phyloP scores from a whole-genome alignment of 768 basidiomycete species.

The Boletus sp. region DNA sequence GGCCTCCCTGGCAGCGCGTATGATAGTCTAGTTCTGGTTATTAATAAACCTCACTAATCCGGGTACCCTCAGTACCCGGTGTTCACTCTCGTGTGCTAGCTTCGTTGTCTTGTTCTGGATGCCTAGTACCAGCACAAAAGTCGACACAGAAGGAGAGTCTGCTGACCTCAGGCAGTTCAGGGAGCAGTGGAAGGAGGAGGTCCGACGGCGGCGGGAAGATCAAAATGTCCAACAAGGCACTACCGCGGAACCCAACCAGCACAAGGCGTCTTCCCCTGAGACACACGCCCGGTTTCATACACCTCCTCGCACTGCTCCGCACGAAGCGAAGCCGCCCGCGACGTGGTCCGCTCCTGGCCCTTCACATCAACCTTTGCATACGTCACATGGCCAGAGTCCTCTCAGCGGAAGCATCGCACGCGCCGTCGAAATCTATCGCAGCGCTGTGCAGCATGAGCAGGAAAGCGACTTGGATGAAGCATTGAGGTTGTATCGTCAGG shows the following conservation, averaged over 20 bases:
- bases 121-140: not conserved
- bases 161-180: conserved; percentile 68
- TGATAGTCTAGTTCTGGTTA: too few relatives aligned
- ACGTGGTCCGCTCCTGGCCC: conserved; percentile 11
- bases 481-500: conserved; percentile 69
- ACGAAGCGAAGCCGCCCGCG: conserved; percentile 7
- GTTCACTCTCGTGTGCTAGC: not conserved
- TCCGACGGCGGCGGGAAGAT: conserved; percentile 35
- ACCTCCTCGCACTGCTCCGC: not conserved
- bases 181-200: conserved; percentile 69
- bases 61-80: not conserved
- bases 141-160: conserved; percentile 39
- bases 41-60: not conserved
- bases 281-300: conserved; percentile 4
- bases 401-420: conserved; percentile 37
- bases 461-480: conserved; percentile 73
- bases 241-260: not conserved
- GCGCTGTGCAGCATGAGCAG: conserved; percentile 73
- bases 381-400: conserved; percentile 25
- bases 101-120: not conserved
- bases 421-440: conserved; percentile 65
- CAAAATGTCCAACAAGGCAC: conserved; percentile 5
- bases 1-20: too few relatives aligned
- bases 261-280: conserved; percentile 4
- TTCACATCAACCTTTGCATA: conserved; percentile 14